Percentiles rank a stretch among this genome's conserved stretches.
phyloP scores from a whole-genome alignment of 768 basidiomycete genomes.

The Tricholoma bakamatsutake region DNA sequence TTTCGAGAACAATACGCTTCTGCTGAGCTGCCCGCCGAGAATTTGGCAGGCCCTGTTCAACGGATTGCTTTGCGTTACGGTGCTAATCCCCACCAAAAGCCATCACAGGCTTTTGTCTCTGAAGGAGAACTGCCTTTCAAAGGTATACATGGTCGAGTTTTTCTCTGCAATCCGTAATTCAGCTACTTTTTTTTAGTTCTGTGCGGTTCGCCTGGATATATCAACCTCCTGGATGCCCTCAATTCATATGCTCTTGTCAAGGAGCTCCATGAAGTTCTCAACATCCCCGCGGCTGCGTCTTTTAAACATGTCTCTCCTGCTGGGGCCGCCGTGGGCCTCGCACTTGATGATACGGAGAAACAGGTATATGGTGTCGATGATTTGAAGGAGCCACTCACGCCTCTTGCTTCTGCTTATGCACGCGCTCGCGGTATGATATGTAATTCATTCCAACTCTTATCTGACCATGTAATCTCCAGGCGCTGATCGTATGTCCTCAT shows the following conservation, averaged over 20 bases:
- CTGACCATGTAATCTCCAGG: conserved; percentile 36
- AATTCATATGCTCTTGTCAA: conserved; percentile 96
- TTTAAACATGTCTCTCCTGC: conserved; percentile 99
- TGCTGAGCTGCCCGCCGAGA: conserved; percentile 58
- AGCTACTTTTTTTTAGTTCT: conserved; percentile 49
- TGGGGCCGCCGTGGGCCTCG: conserved; percentile 88
- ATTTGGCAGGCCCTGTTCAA: conserved; percentile 68
- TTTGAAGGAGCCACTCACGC: conserved; percentile 82
- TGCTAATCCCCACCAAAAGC: conserved; percentile 98
- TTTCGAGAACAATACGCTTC: conserved; percentile 95
- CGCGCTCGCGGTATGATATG: conserved; percentile 74
- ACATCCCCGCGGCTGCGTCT: conserved; percentile 92
- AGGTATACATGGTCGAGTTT: conserved; percentile 38
- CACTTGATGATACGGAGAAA: conserved; percentile 78
- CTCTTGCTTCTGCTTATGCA: conserved; percentile 90
- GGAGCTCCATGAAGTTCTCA: conserved; percentile 83
- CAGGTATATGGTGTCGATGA: conserved; percentile 97
- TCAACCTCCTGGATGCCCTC: conserved; percentile 95
- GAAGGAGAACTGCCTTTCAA: conserved; percentile 91
- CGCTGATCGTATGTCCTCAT: conserved; percentile 98
- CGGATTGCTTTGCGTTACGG: conserved; percentile 87
- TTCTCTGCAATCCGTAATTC: neutral
- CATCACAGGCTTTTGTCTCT: conserved; percentile 91
- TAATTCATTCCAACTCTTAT: neutral
- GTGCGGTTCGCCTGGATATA: conserved; percentile 94